Evolutionary conservation across 1,284 basidiomycete genomes (phyloP), one percentile per base, ranked within the genome.

Genomic region (Apiotrichum sp.): DNA sequence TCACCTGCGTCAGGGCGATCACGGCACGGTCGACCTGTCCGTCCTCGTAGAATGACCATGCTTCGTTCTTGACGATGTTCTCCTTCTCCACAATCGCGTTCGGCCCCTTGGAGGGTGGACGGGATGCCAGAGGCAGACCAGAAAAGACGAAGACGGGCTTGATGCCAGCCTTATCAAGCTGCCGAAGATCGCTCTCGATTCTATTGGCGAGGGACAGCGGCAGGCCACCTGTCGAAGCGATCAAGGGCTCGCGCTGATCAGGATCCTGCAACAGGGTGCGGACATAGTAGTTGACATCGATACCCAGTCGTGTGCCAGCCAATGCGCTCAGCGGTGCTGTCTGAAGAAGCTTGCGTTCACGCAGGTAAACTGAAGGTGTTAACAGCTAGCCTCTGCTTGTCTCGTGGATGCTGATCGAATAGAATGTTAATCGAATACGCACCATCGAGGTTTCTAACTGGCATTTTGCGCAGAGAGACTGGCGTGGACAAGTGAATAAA

Each of bases 101-200:
- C 52, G 84, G 80, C 68, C 85, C 87, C 29, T 85, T 86, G 41
- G 89, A 63, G 2, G 75, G 73, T 51, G 68, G 81, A 78, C 61
- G 80, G 78, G 59, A 78, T 52, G 63, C 70, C 61, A 74, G 65
- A 22, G 79, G 80, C 68, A 96, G 79, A 13, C 95, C 95, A 43
- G 89, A 85, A 77, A 98, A 96, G 50, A 99, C 91, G 70, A 98
- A 97, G 38, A 99, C 91, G 32, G 95, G 96, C 74, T 96, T 97
- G 80, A 98, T 95, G 62, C 83, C 86, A 46, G 88, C 80, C 77
- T 87, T 87, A 81, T 97, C 93, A 67, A 98, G 85, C 8, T 83
- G 80, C 49, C 93, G 87, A 49, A 98, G 81, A 80, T 98, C 93
- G 38, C 84, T 81, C 78, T 97, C 93, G 73, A 98, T 93, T 60